Conservation (phyloP, 148 eudicot genomes). For the Fallopia convolvulus region DNA sequence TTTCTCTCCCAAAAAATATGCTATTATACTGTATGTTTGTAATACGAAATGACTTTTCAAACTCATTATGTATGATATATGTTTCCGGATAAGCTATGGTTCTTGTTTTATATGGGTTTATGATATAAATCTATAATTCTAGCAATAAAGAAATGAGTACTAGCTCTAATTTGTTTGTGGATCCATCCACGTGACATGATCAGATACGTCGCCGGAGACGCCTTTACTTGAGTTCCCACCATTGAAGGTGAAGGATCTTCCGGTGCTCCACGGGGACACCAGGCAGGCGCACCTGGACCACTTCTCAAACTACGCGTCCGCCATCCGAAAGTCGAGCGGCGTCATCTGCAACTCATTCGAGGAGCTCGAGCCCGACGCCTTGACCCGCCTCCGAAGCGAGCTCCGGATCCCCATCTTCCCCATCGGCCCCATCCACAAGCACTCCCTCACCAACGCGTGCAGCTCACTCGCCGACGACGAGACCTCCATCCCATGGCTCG, state of each 20-base stretch:
- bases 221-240: constrained; percentile 22
- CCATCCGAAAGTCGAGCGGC: constrained; percentile 27
- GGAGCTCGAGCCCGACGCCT: constrained; percentile 31
- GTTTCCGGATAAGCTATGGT: no score
- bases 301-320: background rate
- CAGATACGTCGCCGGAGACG: background rate
- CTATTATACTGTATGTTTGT: no score
- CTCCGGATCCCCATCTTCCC: constrained; percentile 26
- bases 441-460: constrained; percentile 21
- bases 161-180: no score
- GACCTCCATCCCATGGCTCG: constrained; percentile 42
- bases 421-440: constrained; percentile 40
- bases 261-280: constrained; percentile 10
- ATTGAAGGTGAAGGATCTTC: constrained; percentile 36
- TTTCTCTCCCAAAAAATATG: no score
- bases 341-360: constrained; percentile 47
- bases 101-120: no score
- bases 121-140: no score
- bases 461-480: constrained; percentile 24
- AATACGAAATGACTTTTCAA: no score
- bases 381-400: constrained; percentile 14
- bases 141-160: no score
- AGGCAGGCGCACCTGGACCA: constrained; percentile 1
- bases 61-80: no score
- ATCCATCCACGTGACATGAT: background rate